Evolutionary conservation across 2,329 filamentous ascomycete genomes (phyloP).

Genomic region (Xylaria sp.): DNA sequence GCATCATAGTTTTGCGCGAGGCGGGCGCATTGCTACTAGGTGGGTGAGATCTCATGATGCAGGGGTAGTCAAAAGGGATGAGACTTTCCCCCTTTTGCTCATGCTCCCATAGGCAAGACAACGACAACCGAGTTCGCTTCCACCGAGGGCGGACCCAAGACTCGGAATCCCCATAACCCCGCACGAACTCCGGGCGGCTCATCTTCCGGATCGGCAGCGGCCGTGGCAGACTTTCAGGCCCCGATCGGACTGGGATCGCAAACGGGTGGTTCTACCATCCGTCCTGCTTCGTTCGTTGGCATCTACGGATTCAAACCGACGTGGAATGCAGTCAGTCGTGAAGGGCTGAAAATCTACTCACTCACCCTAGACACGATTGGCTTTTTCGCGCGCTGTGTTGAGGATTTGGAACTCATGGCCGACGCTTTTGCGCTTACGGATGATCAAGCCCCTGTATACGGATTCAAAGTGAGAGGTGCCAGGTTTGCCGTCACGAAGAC

Average conservation of each 20-base stretch:
- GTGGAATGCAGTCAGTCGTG: conserved; percentile 56
- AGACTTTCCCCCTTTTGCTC: background rate
- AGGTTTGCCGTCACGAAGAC: conserved; percentile 53
- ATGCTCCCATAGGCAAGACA: conserved; percentile 42
- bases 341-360: conserved; percentile 56
- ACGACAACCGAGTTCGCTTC: conserved; percentile 62
- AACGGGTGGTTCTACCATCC: conserved; percentile 59
- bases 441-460: conserved; percentile 34
- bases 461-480: conserved; percentile 39
- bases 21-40: conserved; percentile 54
- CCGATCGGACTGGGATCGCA: conserved; percentile 60
- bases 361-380: conserved; percentile 58
- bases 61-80: background rate
- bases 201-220: conserved; percentile 60
- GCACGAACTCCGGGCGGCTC: conserved; percentile 63
- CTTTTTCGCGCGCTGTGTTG: conserved; percentile 51
- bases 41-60: conserved; percentile 26
- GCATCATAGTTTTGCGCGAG: conserved; percentile 46
- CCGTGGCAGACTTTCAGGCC: conserved; percentile 59
- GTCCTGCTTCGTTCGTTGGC: conserved; percentile 60
- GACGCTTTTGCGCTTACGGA: conserved; percentile 51
- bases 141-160: conserved; percentile 47
- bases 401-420: conserved; percentile 53
- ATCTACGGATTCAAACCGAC: conserved; percentile 63
- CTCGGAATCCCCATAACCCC: conserved; percentile 59